phyloP scores from a whole-genome alignment of 108 stramenopile genomes.

The Pseudonitzschia pungens region DNA sequence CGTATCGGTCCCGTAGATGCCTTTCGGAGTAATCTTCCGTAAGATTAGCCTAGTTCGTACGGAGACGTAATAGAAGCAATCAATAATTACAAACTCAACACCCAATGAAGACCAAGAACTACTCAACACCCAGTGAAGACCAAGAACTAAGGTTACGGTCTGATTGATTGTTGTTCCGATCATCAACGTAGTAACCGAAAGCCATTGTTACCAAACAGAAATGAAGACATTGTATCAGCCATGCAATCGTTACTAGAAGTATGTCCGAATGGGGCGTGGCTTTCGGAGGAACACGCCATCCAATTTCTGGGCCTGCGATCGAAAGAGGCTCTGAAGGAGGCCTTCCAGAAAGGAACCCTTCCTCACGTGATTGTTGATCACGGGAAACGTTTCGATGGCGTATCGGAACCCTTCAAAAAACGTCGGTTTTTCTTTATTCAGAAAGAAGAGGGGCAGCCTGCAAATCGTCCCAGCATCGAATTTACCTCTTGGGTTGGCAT shows the following conservation, averaged over 20 bases:
- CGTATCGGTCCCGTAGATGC: too few relatives aligned
- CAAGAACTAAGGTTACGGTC: too few relatives aligned
- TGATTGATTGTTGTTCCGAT: too few relatives aligned
- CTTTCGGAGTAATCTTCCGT: too few relatives aligned
- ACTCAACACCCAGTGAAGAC: too few relatives aligned
- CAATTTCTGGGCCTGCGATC: constrained; percentile 28
- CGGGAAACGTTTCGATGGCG: constrained; percentile 18
- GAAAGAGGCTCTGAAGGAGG: constrained; percentile 16
- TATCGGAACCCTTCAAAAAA: constrained; percentile 25
- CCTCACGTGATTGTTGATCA: constrained; percentile 37
- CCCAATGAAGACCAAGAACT: too few relatives aligned
- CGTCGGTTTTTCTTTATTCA: constrained; percentile 33
- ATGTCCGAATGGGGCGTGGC: constrained; percentile 36
- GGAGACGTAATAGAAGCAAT: too few relatives aligned
- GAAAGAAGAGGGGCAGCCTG: constrained; percentile 22
- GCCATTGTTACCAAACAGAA: not conserved
- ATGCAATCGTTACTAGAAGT: constrained; percentile 20
- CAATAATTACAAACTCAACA: too few relatives aligned
- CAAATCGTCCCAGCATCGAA: constrained; percentile 2
- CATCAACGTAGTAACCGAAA: not conserved
- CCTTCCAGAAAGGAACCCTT: constrained; percentile 27
- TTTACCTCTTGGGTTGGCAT: constrained; percentile 27
- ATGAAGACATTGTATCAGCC: constrained; percentile 2
- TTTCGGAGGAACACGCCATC: constrained; percentile 36
- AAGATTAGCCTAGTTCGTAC: too few relatives aligned